Evolutionary conservation across 257 asterid genomes (phyloP).

Genomic region (Jaltomata sinuosa): DNA sequence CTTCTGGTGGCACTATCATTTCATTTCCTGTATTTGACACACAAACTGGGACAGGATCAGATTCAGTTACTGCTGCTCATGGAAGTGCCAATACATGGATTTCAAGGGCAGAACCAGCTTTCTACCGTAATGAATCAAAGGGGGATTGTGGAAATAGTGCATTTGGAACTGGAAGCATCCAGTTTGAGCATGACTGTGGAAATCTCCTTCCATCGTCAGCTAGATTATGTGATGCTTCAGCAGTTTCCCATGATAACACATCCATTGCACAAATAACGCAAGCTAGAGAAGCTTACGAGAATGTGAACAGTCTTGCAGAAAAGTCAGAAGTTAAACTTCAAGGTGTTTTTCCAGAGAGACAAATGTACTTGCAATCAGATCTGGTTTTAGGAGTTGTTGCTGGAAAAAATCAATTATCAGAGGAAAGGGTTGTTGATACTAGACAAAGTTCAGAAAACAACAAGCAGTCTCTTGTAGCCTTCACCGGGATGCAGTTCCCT

Average conservation of each 20-base stretch:
- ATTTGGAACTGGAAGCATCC: conserved; percentile 20
- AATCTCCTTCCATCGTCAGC: conserved; percentile 22
- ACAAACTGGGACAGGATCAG: conserved; percentile 17
- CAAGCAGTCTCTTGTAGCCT: conserved; percentile 34
- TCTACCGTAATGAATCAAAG: conserved; percentile 18
- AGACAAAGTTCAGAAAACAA: conserved; percentile 21
- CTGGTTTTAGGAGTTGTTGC: conserved; percentile 25
- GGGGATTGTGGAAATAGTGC: conserved; percentile 16
- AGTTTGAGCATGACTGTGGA: conserved; percentile 28
- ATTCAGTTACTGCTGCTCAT: conserved; percentile 18
- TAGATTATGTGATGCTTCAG: conserved; percentile 17
- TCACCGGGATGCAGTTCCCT: conserved; percentile 29
- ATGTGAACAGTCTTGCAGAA: conserved; percentile 18
- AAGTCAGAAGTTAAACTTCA: conserved; percentile 25
- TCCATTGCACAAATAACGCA: conserved; percentile 25
- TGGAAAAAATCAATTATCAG: conserved; percentile 17
- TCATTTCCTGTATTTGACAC: conserved; percentile 19
- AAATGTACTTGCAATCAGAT: conserved; percentile 19
- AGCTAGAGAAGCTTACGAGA: conserved; percentile 33
- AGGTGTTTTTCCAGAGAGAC: conserved; percentile 21
- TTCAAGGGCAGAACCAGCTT: conserved; percentile 28
- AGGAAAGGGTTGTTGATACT: conserved; percentile 20
- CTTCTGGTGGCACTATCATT: conserved; percentile 17
- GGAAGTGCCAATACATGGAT: conserved; percentile 13
- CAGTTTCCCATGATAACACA: conserved; percentile 13